Evolutionary conservation across 345 rosid species (phyloP).

Genomic region (Geranium brycei): DNA sequence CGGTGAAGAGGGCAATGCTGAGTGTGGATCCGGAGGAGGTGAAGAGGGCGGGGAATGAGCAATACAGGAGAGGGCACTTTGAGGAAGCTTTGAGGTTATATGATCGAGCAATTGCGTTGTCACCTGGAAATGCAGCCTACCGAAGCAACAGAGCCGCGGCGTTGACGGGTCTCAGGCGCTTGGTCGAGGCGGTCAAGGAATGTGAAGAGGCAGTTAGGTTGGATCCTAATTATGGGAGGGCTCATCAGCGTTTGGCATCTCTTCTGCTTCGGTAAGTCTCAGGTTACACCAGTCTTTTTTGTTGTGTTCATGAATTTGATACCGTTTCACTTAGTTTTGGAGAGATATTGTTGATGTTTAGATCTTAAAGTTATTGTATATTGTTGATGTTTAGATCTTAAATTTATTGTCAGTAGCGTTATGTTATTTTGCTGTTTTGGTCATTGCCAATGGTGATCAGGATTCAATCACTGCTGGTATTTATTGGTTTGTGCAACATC

Average conservation of each 20-base stretch:
- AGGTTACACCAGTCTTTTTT: neutral
- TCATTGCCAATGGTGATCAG: neutral
- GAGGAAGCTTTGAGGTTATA: slow-evolving; percentile 69
- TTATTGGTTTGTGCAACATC: no score
- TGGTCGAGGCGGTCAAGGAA: slow-evolving; percentile 70
- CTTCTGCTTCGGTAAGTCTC: slow-evolving; percentile 60
- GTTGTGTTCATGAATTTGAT: neutral
- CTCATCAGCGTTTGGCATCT: slow-evolving; percentile 74
- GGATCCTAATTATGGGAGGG: slow-evolving; percentile 68
- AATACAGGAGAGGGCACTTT: slow-evolving; percentile 60
- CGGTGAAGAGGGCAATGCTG: slow-evolving; percentile 10
- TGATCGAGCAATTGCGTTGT: slow-evolving; percentile 61
- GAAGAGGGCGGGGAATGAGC: slow-evolving; percentile 66
- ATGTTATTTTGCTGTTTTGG: neutral
- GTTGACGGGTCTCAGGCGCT: slow-evolving; percentile 42
- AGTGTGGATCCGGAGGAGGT: slow-evolving; percentile 51
- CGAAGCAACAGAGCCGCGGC: slow-evolving; percentile 77
- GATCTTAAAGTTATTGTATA: no score
- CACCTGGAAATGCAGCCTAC: slow-evolving; percentile 59
- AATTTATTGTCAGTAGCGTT: neutral
- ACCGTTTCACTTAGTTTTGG: neutral
- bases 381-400: neutral
- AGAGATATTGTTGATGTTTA: neutral
- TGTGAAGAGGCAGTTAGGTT: slow-evolving; percentile 70
- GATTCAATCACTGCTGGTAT: no score